These are phyloP conservation scores for Saturnispora besseyi DNA, from an alignment of 805 yeast genomes.

Conservation along the genomic window DNA sequence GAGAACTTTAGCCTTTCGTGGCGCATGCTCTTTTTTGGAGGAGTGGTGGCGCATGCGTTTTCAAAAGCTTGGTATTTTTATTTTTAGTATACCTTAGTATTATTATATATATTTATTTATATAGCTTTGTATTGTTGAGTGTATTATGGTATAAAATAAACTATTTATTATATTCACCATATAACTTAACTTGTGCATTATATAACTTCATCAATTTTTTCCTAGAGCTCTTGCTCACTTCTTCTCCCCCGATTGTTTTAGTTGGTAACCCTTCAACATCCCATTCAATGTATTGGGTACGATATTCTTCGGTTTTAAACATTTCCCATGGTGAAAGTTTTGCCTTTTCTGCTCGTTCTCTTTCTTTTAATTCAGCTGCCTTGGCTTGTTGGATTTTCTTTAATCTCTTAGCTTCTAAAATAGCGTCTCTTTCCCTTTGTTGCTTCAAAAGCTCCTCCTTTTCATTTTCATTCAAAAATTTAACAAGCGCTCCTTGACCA, in stretches of 20 bases:
- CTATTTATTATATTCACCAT: slow-evolving; percentile 45
- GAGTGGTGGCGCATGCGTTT: too few relatives aligned
- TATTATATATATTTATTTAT: too few relatives aligned
- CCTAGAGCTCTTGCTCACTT: slow-evolving; percentile 71
- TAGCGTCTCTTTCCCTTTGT: slow-evolving; percentile 49
- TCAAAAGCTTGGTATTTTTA: too few relatives aligned
- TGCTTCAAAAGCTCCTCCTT: slow-evolving; percentile 51
- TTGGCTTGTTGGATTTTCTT: slow-evolving; percentile 52
- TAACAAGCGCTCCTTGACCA: slow-evolving; percentile 72
- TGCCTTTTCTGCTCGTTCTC: slow-evolving; percentile 57
- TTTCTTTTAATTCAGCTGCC: slow-evolving; percentile 54
- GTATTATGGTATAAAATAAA: background rate
- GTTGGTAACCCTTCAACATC: slow-evolving; percentile 82
- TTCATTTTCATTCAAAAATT: slow-evolving; percentile 66
- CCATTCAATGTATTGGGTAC: slow-evolving; percentile 52
- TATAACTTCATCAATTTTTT: slow-evolving; percentile 76
- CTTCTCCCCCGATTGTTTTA: slow-evolving; percentile 68
- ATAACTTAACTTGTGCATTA: slow-evolving; percentile 73
- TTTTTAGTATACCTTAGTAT: too few relatives aligned
- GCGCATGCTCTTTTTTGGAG: too few relatives aligned
- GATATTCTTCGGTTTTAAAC: slow-evolving; percentile 47
- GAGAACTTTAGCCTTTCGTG: too few relatives aligned
- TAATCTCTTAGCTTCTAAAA: slow-evolving; percentile 29
- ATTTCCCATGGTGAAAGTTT: slow-evolving; percentile 60
- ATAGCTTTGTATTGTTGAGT: too few relatives aligned